phyloP scores from a whole-genome alignment of 257 asterid species.

The Jaltomata sinuosa region DNA sequence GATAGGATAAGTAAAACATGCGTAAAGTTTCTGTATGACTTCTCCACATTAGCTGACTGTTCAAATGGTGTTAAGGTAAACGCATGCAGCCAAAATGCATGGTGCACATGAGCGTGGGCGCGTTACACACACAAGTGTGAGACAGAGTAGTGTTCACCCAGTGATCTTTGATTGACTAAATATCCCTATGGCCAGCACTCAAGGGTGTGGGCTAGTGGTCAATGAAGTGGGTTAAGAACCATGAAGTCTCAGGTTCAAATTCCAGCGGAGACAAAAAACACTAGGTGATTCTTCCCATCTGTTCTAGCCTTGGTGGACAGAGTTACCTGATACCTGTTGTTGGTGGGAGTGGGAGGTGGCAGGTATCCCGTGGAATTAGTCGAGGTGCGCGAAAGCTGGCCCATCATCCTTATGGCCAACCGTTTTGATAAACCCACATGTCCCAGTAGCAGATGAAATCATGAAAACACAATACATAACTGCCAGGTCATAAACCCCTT shows the following conservation, averaged over 20 bases:
- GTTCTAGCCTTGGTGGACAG: no score
- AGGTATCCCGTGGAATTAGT: no score
- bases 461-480: not conserved
- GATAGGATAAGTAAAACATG: not conserved
- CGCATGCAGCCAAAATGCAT: not conserved
- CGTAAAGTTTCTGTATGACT: not conserved
- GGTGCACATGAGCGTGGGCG: not conserved
- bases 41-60: not conserved
- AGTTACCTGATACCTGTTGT: no score
- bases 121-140: not conserved
- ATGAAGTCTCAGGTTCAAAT: no score
- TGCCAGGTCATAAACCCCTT: not conserved
- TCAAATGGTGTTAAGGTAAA: not conserved
- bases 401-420: not conserved
- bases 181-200: not conserved
- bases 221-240: no score
- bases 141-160: not conserved
- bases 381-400: no score
- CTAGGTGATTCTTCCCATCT: no score
- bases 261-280: no score
- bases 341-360: no score
- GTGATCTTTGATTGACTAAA: not conserved
- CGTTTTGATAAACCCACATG: not conserved
- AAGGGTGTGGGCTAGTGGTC: no score
- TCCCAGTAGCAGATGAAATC: not conserved